Base-by-base conservation (phyloP, 306 rosid genomes). In the Rosa persica region DNA sequence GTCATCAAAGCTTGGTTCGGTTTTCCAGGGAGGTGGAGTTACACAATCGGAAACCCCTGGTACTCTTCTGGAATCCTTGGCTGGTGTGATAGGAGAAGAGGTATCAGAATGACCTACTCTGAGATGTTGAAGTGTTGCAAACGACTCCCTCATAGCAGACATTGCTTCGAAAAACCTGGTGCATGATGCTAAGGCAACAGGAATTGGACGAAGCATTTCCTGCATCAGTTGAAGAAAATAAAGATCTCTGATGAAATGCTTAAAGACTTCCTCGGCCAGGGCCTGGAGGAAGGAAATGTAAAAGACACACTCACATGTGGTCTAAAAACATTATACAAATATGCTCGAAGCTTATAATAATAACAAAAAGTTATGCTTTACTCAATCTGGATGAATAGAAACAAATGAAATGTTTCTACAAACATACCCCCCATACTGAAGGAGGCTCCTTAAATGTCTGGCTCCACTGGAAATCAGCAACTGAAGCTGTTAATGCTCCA, bases 151-250 rank as follows among this genome's bases (percentile, higher is more conserved):
- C 91, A 91, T 95, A 44, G 99, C 99, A 66, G 93, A 91, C 99
- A 95, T 95, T 80, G 98, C 99, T 88, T 93, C 99, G 40, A 95
- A 92, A 75, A 92, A 95, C 74, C 98, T 85, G 47, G 98, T 91
- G 86, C 99, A 95, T 20, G 98, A 95, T 72, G 99, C 99, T 76
- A 93, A 85, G 25, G 99, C 99, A 44, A 91, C 92, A 16, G 99
- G 99, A 77, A 95, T 95, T 16, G 99, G 99, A 34, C 99, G 96
- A 76, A 95, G 98, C 99, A 93, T 95, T 84, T 95, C 98, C 99
- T 95, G 83, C 78, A 30, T 30, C 0, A 19, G 34, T 73, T 40
- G 70, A 75, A 76, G 38, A 44, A 38, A 51, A 52, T 60, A 10
- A 71, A 49, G 44, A 70, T 16, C 70, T 7, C 6, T 65, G 5